phyloP scores from a whole-genome alignment of 2,329 filamentous ascomycete species.

The Sporothrix pallida region DNA sequence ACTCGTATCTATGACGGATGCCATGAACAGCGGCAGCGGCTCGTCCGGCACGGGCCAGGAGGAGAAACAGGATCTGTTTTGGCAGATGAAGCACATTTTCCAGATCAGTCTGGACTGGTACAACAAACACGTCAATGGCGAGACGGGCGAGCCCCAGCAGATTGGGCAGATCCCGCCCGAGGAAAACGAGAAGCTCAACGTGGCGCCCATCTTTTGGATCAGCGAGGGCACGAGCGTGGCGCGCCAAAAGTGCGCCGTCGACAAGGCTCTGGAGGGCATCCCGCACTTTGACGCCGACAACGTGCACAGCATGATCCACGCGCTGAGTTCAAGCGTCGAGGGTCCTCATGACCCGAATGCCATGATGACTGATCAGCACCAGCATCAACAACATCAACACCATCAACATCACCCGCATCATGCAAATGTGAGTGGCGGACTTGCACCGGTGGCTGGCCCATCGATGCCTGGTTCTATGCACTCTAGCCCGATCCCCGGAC shows the following conservation, averaged over 20 bases:
- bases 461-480: not conserved
- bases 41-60: not conserved
- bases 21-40: not conserved
- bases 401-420: not conserved
- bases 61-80: slow-evolving; percentile 35
- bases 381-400: too few species aligned
- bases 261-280: not conserved
- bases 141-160: not conserved
- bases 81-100: slow-evolving; percentile 37
- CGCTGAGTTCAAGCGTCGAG: slow-evolving; percentile 10
- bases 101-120: slow-evolving; percentile 34
- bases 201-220: slow-evolving; percentile 32
- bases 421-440: not conserved
- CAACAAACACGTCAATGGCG: slow-evolving; percentile 26
- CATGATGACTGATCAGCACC: not conserved
- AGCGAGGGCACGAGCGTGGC: slow-evolving; percentile 22
- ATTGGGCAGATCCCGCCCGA: not conserved
- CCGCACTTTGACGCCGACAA: slow-evolving; percentile 3
- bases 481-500: not conserved
- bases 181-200: slow-evolving; percentile 22
- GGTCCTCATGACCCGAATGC: not conserved
- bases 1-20: slow-evolving; percentile 20
- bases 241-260: not conserved
- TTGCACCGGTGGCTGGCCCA: not conserved
- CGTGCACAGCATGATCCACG: slow-evolving; percentile 24